A percentile compares a stretch with the other conserved stretches of the same genome.
Conservation (phyloP, 176 grass and related monocot species). For the Carex pumila region DNA sequence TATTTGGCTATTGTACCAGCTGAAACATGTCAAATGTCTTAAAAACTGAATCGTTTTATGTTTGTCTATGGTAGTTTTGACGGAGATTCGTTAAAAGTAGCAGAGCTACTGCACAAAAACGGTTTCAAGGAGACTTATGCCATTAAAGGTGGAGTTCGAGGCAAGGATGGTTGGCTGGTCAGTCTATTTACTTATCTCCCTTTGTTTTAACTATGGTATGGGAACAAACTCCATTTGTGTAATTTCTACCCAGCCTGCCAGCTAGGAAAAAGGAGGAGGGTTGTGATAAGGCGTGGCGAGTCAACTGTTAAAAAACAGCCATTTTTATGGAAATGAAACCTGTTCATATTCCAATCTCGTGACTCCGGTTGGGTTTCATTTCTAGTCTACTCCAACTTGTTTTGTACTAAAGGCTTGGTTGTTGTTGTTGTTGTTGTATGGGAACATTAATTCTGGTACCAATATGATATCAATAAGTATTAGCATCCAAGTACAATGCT, state of each 20-base stretch:
- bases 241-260: no score
- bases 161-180: conserved; percentile 94
- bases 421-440: neutral
- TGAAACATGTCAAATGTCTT: neutral
- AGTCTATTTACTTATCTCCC: neutral
- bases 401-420: no score
- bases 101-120: conserved; percentile 72
- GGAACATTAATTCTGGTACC: neutral
- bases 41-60: neutral
- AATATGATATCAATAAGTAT: neutral
- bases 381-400: no score
- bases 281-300: no score
- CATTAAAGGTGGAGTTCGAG: conserved; percentile 75
- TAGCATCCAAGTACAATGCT: neutral
- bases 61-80: conserved; percentile 94
- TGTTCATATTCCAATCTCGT: no score
- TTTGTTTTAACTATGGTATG: neutral
- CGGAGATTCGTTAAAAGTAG: conserved; percentile 79
- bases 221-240: no score
- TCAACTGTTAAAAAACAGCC: no score
- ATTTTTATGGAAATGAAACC: no score
- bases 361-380: no score
- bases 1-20: neutral
- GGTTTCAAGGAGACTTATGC: conserved; percentile 93
- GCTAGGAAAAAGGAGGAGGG: no score